A percentile compares a stretch with the other conserved stretches of the same genome.
Conservation (phyloP, 2,329 filamentous ascomycete species). For the Cladosporium velox region DNA sequence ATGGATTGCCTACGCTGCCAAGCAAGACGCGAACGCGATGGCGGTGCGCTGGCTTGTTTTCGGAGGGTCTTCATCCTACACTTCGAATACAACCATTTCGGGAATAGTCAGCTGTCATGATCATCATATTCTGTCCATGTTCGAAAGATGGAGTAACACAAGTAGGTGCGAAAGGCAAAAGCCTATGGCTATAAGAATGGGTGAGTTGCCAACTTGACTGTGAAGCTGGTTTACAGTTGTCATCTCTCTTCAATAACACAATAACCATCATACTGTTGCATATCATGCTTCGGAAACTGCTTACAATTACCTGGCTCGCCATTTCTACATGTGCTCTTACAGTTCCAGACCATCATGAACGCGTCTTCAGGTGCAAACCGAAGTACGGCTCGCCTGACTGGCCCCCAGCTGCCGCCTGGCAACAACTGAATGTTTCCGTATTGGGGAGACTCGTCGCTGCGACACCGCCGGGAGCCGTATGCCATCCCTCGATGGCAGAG, state of each 20-base stretch:
- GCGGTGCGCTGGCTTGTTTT: neutral
- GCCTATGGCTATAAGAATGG: neutral
- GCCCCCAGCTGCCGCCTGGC: constrained; percentile 53
- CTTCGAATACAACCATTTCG: neutral
- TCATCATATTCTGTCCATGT: neutral
- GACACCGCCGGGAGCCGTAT: constrained; percentile 5
- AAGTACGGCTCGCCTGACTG: constrained; percentile 40
- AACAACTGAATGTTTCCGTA: constrained; percentile 54
- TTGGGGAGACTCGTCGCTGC: constrained; percentile 51
- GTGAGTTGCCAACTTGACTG: neutral
- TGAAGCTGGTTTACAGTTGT: neutral
- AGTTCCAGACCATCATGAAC: neutral
- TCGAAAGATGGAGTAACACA: neutral
- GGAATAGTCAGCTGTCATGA: neutral
- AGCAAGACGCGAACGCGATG: neutral
- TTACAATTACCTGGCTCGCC: neutral
- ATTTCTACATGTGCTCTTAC: neutral
- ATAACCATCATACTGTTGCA: neutral
- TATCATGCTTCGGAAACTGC: neutral
- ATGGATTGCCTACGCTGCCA: neutral
- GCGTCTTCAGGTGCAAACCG: constrained; percentile 5
- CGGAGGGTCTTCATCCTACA: neutral
- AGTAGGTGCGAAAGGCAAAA: neutral
- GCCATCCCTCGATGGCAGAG: constrained; percentile 4
- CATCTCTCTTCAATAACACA: neutral